These are phyloP conservation scores for Candida tunisiensis DNA, from an alignment of 1,139 yeast genomes.

Conservation along the genomic window DNA sequence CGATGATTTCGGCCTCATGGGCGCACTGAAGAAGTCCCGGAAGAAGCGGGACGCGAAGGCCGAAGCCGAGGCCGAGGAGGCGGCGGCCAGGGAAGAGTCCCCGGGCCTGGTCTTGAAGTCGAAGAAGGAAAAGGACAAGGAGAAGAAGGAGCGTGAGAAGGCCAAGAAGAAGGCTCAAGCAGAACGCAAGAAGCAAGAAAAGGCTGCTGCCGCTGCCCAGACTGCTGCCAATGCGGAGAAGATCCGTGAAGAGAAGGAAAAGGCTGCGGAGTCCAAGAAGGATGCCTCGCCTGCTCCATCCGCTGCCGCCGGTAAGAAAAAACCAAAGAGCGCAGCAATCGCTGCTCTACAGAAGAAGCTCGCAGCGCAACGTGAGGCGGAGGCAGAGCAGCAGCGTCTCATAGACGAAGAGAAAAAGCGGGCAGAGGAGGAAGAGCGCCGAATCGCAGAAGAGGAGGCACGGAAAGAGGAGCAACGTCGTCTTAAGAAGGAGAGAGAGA, in stretches of 20 bases:
- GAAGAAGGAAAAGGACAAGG: conserved; percentile 94
- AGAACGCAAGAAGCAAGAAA: conserved; percentile 72
- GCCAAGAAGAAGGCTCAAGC: conserved; percentile 86
- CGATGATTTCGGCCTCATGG: conserved; percentile 52
- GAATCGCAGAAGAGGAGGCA: conserved; percentile 31
- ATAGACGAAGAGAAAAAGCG: conserved; percentile 36
- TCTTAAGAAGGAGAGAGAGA: conserved; percentile 56
- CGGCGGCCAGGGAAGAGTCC: conserved; percentile 19
- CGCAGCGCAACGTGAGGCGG: conserved; percentile 45
- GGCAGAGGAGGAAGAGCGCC: conserved; percentile 49
- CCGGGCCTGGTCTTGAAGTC: conserved; percentile 49
- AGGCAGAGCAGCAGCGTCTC: conserved; percentile 6
- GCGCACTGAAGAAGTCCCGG: conserved; percentile 66
- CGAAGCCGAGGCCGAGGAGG: conserved; percentile 22
- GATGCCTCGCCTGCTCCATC: conserved; percentile 20
- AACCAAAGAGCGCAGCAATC: conserved; percentile 24
- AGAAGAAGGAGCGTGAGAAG: conserved; percentile 95
- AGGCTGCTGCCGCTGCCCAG: too few species aligned
- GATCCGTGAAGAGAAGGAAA: conserved; percentile 16
- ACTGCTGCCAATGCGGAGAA: conserved; percentile 42
- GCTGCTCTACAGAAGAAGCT: conserved; percentile 54
- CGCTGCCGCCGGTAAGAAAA: conserved; percentile 13
- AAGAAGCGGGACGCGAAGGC: conserved; percentile 51
- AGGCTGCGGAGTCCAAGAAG: conserved; percentile 6
- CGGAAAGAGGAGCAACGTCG: conserved; percentile 52